Evolutionary conservation across 495 filamentous ascomycete genomes (phyloP).

Genomic region (Xylaria flabelliformis): DNA sequence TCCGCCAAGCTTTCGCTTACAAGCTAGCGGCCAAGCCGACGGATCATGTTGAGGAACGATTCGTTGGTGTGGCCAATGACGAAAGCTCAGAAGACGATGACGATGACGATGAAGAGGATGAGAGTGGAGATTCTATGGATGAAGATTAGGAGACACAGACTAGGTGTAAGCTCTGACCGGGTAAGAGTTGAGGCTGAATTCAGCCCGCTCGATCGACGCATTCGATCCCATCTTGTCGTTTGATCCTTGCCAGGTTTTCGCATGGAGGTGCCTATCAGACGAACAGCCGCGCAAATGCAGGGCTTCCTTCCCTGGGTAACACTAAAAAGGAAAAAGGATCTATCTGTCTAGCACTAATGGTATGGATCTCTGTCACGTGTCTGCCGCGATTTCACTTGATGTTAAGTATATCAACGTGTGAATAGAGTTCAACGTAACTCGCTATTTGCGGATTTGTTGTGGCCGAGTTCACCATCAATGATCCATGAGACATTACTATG

Average conservation of each 20-base stretch:
- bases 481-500: neutral
- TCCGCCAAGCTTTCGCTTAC: slow-evolving; percentile 84
- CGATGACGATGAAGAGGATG: slow-evolving; percentile 60
- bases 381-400: neutral
- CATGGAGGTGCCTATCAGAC: neutral
- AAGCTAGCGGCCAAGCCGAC: slow-evolving; percentile 61
- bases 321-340: neutral
- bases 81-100: slow-evolving; percentile 65
- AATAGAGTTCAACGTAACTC: neutral
- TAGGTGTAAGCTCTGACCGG: neutral
- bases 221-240: neutral
- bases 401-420: neutral
- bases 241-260: neutral
- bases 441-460: neutral
- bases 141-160: slow-evolving; percentile 62
- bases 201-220: slow-evolving; percentile 16
- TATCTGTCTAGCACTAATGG: neutral
- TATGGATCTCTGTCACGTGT: neutral
- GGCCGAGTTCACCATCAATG: neutral
- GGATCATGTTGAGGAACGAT: slow-evolving; percentile 75
- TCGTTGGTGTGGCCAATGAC: slow-evolving; percentile 71
- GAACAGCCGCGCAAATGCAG: neutral
- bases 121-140: slow-evolving; percentile 86
- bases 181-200: slow-evolving; percentile 16
- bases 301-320: neutral